Evolutionary conservation across 2,329 filamentous ascomycete genomes (phyloP).

Genomic region (Aspergillus hiratsukae): DNA sequence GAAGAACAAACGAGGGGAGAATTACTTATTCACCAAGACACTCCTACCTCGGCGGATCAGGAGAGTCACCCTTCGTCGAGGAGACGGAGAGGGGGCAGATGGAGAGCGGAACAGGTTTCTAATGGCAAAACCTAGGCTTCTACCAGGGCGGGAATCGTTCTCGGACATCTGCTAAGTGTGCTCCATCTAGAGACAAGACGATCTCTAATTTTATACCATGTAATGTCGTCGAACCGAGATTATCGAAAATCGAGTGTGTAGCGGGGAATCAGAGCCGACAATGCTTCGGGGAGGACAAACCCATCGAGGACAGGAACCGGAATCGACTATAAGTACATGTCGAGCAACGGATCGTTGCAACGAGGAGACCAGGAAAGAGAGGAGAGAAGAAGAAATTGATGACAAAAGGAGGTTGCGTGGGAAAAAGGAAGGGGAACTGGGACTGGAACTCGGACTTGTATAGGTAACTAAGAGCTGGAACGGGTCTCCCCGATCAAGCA

Average conservation of each 20-base stretch:
- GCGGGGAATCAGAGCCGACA: conserved; percentile 2
- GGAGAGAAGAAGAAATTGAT: conserved; percentile 2
- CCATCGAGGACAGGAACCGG: conserved; percentile 22
- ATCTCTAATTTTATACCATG: conserved; percentile 19
- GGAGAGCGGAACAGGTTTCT: conserved; percentile 31
- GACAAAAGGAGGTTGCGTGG: conserved; percentile 4
- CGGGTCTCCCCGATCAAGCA: conserved; percentile 16
- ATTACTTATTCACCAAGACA: conserved; percentile 33
- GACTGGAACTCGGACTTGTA: conserved; percentile 18
- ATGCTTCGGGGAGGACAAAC: conserved; percentile 10
- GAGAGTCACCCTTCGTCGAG: conserved; percentile 27
- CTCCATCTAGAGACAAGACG: conserved; percentile 24
- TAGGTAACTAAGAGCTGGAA: conserved; percentile 14
- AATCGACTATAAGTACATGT: conserved; percentile 16
- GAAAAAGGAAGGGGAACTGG: conserved; percentile 16
- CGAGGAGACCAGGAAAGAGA: background rate
- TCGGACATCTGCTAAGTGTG: conserved; percentile 32
- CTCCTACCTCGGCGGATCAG: conserved; percentile 34
- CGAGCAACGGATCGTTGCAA: background rate
- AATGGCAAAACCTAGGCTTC: conserved; percentile 28
- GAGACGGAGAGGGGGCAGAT: conserved; percentile 22
- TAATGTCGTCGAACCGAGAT: conserved; percentile 4
- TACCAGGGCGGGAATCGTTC: conserved; percentile 29
- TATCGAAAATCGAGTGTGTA: conserved; percentile 2
- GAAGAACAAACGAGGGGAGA: conserved; percentile 8